Conservation (phyloP, 208 protist genomes). For the Acanthamoeba castellanii region DNA sequence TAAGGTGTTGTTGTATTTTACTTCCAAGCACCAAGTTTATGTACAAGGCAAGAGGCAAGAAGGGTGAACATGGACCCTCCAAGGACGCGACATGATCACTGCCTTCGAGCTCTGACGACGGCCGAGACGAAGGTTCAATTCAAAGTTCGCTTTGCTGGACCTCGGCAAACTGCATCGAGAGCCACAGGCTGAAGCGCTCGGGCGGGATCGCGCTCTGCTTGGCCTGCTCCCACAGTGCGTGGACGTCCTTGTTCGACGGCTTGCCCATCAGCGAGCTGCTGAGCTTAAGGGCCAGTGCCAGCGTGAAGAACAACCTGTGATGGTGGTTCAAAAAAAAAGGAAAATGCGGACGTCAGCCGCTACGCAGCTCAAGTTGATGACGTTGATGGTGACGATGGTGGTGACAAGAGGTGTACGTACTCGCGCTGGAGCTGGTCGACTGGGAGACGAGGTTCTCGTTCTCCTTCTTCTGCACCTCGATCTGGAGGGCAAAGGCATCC, state of each 20-base stretch:
- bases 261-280: conserved; percentile 24
- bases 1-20: no score
- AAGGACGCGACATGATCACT: no score
- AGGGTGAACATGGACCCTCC: no score
- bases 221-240: conserved; percentile 11
- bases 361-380: no score
- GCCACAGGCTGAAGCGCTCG: conserved; percentile 17
- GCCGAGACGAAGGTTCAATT: no score
- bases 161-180: background rate
- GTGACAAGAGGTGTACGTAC: background rate
- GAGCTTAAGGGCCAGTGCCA: conserved; percentile 31
- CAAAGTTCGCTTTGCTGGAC: no score
- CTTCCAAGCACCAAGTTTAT: no score
- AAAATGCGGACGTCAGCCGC: background rate
- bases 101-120: no score
- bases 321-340: background rate
- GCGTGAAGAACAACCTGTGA: conserved; percentile 10
- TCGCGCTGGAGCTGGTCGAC: conserved; percentile 7
- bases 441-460: conserved; percentile 23
- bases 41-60: no score
- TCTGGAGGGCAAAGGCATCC: conserved; percentile 29
- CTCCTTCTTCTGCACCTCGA: conserved; percentile 48
- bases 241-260: background rate
- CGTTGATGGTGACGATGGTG: no score
- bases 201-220: background rate